Evolutionary conservation across 2,329 filamentous ascomycete genomes (phyloP).

Genomic region (Colletotrichum sp.): DNA sequence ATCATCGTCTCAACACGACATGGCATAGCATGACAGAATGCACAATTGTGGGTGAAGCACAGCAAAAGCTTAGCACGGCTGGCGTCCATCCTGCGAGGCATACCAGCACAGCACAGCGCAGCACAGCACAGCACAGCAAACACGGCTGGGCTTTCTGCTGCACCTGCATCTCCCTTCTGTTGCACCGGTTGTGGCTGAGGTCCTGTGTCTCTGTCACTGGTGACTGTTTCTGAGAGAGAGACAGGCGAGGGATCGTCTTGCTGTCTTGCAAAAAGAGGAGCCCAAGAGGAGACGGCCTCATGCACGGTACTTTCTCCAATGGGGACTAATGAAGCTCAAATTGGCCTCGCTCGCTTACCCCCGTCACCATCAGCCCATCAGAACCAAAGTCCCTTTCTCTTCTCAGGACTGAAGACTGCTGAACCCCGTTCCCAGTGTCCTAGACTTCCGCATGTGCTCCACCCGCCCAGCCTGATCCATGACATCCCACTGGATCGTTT

Average conservation of each 20-base stretch:
- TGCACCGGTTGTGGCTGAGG: constrained; percentile 9
- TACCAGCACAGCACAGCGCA: background rate
- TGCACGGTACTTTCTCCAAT: constrained; percentile 18
- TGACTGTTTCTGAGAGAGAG: background rate
- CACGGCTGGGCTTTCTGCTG: background rate
- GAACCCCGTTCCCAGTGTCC: background rate
- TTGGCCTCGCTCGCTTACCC: constrained; percentile 19
- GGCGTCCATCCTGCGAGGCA: background rate
- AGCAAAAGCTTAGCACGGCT: background rate
- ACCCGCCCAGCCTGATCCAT: background rate
- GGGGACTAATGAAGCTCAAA: background rate
- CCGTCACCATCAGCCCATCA: constrained; percentile 17
- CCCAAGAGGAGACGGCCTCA: background rate
- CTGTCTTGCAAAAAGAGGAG: background rate
- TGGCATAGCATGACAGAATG: background rate
- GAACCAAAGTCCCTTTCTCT: constrained; percentile 9
- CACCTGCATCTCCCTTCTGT: background rate
- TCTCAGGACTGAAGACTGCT: background rate
- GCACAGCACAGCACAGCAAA: background rate
- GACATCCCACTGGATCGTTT: constrained; percentile 4
- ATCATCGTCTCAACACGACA: background rate
- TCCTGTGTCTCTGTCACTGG: background rate
- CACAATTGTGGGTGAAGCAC: background rate
- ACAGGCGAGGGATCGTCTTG: background rate
- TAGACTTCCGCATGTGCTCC: background rate